Evolutionary conservation across 176 grass and related monocot genomes (phyloP).

Genomic region (Oryza rufipogon): DNA sequence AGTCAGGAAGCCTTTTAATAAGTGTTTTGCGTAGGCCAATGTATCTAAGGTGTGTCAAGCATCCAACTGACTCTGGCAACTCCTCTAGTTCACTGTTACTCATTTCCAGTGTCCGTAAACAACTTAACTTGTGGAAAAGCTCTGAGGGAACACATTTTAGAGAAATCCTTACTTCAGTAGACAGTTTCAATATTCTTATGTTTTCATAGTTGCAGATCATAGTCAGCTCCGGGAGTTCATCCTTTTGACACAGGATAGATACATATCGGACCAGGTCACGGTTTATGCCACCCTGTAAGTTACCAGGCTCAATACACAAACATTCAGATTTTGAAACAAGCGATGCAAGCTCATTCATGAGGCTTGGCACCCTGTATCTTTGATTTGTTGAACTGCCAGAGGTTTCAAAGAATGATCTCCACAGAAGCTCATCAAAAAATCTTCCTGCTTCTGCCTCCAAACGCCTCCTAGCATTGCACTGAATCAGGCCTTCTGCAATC

Average conservation of each 20-base stretch:
- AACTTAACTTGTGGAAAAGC: constrained; percentile 38
- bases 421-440: constrained; percentile 46
- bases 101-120: constrained; percentile 44
- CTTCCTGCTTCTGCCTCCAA: constrained; percentile 40
- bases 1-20: constrained; percentile 44
- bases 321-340: constrained; percentile 31
- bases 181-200: constrained; percentile 47
- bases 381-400: constrained; percentile 7
- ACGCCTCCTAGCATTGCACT: constrained; percentile 4
- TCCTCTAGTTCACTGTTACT: constrained; percentile 31
- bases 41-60: constrained; percentile 52
- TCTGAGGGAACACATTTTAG: constrained; percentile 22
- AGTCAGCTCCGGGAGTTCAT: constrained; percentile 3
- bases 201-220: constrained; percentile 30
- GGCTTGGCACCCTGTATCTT: constrained; percentile 37
- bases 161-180: constrained; percentile 20
- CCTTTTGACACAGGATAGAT: constrained; percentile 14
- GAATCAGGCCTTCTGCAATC: constrained; percentile 57
- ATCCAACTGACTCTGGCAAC: constrained; percentile 44
- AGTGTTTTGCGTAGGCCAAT: constrained; percentile 31
- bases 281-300: not conserved
- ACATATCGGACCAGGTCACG: constrained; percentile 19
- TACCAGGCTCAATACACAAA: constrained; percentile 13
- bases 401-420: constrained; percentile 50
- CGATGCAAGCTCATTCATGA: constrained; percentile 45